Evolutionary conservation across 805 yeast genomes (phyloP).

Genomic region (Isabelozyma heimii): DNA sequence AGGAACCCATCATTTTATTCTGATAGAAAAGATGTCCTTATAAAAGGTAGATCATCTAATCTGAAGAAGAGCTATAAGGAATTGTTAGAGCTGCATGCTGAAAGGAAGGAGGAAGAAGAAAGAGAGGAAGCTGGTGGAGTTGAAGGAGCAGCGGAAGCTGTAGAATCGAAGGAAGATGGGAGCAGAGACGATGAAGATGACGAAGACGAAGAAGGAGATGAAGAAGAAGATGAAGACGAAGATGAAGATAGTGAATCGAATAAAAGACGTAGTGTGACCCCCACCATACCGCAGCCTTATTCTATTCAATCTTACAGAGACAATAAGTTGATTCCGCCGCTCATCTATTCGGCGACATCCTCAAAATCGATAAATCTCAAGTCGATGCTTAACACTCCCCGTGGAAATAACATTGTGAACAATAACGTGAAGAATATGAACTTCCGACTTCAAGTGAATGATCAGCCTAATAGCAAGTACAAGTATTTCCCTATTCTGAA

Average conservation of each 20-base stretch:
- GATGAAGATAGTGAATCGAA: conserved; percentile 3
- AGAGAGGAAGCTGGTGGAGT: conserved; percentile 1
- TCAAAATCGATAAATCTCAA: conserved; percentile 3
- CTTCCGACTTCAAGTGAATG: conserved; percentile 1
- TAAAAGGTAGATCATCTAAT: conserved; percentile 24
- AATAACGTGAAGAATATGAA: not conserved
- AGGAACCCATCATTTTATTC: conserved; percentile 60
- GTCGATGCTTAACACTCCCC: conserved; percentile 1
- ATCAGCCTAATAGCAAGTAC: conserved; percentile 21
- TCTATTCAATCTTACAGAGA: not conserved
- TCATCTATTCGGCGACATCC: conserved; percentile 4
- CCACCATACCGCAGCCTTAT: conserved; percentile 3
- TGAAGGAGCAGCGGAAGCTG: not conserved
- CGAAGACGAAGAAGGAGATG: conserved; percentile 9
- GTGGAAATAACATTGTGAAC: not conserved
- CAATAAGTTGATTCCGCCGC: conserved; percentile 3
- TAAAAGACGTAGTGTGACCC: not conserved
- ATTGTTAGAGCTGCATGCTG: conserved; percentile 2
- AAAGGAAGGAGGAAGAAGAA: conserved; percentile 1
- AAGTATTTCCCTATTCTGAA: conserved; percentile 51
- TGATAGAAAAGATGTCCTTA: conserved; percentile 48
- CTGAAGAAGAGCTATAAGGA: conserved; percentile 14
- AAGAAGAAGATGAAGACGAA: conserved; percentile 7
- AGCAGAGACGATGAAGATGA: conserved; percentile 2
- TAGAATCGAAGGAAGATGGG: not conserved